Evolutionary conservation across 805 yeast genomes (phyloP), one percentile per base, ranked within the genome.

Genomic region (Sugiyamaella marilandica): DNA sequence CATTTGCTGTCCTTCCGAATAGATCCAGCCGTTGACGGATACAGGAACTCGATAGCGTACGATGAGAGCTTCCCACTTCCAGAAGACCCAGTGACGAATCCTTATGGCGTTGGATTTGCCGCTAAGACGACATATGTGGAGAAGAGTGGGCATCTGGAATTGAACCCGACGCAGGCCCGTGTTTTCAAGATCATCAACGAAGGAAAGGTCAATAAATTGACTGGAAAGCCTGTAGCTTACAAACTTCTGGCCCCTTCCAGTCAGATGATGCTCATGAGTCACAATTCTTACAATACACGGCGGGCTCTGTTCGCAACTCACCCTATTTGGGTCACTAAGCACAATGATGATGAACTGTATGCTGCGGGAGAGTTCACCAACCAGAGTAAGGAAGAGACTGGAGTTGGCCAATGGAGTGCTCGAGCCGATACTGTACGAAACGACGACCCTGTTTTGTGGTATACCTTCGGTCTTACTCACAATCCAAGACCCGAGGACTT

Each of bases 401-500:
- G 50, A 13, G 34, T 47, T 14, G 50, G 63, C 35, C 63, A 47
- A n/a, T 47, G 50, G 50, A 36, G 33, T 14, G 50, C 45, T 16
- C 65, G 50, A 13, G 45, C 26, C 14, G 53, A 31, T 47, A 64
- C 37, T 61, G 66, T 47, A 4, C 24, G 39, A 49, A 77, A 85
- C 72, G 82, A 87, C 37, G 94, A 87, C 66, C 77, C 86, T 55
- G 77, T 86, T 50, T 72, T 83, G 62, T 87, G 82, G 82, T 91
- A 86, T 70, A 86, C 92, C 29, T 86, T 87, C 64, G 94, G 94
- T 63, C 80, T 86, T 60, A 82, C 92, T 33, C 95, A 86, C 68
- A 83, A 85, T 80, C 95, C 95, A 55, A 84, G 91, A 11, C 92
- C 94, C 55, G 94, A 86, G 73, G 95, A 86, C 70, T 86, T 85